phyloP scores from a whole-genome alignment of 495 filamentous ascomycete species.

The Penicillium coprophilum region DNA sequence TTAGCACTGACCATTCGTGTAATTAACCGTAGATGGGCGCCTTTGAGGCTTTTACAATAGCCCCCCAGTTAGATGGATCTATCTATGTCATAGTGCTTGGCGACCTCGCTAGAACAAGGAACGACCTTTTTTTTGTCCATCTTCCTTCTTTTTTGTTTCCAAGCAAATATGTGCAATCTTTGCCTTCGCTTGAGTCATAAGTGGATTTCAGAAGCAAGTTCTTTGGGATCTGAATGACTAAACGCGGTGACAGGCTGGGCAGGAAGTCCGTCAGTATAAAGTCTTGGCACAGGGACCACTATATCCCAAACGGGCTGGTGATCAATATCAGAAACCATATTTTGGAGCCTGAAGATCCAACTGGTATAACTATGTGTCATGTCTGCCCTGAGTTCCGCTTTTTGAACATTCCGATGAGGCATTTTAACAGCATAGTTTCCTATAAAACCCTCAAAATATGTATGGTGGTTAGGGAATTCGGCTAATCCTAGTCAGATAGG shows the following conservation, averaged over 20 bases:
- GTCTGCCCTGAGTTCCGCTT: not conserved
- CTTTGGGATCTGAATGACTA: not conserved
- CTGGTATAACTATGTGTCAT: conserved; percentile 3
- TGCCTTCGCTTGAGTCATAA: not conserved
- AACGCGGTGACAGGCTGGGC: not conserved
- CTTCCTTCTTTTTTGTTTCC: not conserved
- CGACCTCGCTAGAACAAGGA: not conserved
- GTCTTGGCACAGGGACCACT: conserved; percentile 5
- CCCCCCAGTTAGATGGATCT: conserved; percentile 1
- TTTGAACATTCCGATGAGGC: conserved; percentile 24
- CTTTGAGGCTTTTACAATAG: conserved; percentile 9
- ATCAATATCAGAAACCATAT: not conserved
- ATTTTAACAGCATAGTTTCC: conserved; percentile 18
- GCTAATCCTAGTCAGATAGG: conserved; percentile 1
- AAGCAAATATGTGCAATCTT: not conserved
- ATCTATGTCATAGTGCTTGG: conserved; percentile 4
- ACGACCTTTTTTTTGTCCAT: not conserved
- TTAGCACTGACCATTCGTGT: conserved; percentile 5
- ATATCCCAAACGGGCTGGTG: not conserved
- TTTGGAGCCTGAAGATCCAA: not conserved
- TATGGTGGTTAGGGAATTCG: conserved; percentile 8
- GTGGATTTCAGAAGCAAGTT: not conserved
- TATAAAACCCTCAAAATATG: conserved; percentile 9
- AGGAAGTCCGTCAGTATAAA: conserved; percentile 3
- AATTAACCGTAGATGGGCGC: not conserved